Evolutionary conservation across 257 asterid species (phyloP).

Genomic region (Primulina eburnea): DNA sequence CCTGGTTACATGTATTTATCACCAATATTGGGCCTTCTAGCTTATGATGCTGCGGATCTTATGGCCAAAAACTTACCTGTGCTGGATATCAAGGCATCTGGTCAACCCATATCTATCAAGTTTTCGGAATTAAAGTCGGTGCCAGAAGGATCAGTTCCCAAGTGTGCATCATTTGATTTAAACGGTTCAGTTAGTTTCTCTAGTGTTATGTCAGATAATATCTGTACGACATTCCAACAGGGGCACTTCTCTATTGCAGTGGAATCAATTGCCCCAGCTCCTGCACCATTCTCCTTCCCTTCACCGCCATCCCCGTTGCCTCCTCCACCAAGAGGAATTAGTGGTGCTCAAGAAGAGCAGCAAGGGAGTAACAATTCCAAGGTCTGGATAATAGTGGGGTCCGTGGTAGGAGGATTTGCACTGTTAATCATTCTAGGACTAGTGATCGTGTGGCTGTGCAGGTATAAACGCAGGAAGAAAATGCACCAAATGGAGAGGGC

Average conservation of each 20-base stretch:
- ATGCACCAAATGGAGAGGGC: constrained; percentile 70
- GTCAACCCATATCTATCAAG: constrained; percentile 51
- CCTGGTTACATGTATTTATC: constrained; percentile 51
- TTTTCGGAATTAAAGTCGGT: constrained; percentile 35
- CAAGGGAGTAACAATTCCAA: constrained; percentile 23
- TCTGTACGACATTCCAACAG: constrained; percentile 50
- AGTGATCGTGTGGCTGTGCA: constrained; percentile 33
- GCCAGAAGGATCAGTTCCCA: constrained; percentile 43
- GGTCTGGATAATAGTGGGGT: constrained; percentile 54
- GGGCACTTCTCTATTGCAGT: constrained; percentile 74
- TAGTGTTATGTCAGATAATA: constrained; percentile 36
- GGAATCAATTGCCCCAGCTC: constrained; percentile 42
- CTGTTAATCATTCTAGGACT: constrained; percentile 44
- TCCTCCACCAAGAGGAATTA: not conserved
- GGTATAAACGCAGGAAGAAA: constrained; percentile 42
- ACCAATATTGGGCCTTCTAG: constrained; percentile 63
- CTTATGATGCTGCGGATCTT: constrained; percentile 57
- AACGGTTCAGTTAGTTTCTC: constrained; percentile 49
- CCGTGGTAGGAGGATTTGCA: constrained; percentile 46
- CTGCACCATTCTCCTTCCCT: constrained; percentile 22
- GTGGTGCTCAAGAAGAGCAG: not conserved
- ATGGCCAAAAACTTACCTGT: constrained; percentile 42
- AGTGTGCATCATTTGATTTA: constrained; percentile 48
- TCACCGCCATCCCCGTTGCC: constrained; percentile 25
- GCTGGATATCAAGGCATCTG: constrained; percentile 41